These are phyloP conservation scores for Ophiorrhiza pumila DNA, from an alignment of 257 asterid genomes.

Conservation along the genomic window DNA sequence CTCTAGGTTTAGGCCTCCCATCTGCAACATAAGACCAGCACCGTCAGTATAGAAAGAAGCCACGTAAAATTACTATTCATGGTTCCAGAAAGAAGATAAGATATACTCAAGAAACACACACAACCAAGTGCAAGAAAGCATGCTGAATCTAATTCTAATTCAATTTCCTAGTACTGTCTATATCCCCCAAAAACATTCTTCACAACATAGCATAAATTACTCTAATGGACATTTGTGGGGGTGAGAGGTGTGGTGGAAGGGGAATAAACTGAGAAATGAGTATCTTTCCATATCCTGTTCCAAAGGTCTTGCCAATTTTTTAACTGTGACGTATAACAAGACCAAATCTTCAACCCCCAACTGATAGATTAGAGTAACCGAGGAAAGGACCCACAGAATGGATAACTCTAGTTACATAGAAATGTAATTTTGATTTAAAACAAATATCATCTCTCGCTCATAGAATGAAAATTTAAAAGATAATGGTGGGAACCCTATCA, in stretches of 20 bases:
- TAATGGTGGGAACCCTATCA: background rate
- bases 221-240: too few relatives aligned
- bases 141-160: background rate
- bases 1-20: slow-evolving; percentile 35
- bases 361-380: background rate
- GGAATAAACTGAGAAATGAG: background rate
- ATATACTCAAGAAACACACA: background rate
- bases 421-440: too few relatives aligned
- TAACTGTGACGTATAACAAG: background rate
- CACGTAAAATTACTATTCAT: background rate
- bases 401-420: too few relatives aligned
- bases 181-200: background rate
- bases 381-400: background rate
- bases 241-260: too few relatives aligned
- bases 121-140: background rate
- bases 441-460: background rate
- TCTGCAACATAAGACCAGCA: slow-evolving; percentile 38
- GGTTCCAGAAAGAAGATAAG: background rate
- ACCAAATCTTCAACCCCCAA: background rate
- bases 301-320: background rate
- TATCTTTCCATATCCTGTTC: background rate
- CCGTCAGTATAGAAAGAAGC: background rate
- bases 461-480: background rate
- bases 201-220: background rate
- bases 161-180: background rate